Evolutionary conservation across 106 monocot genomes (phyloP).

Genomic region (Dendrobium chrysotoxum): DNA sequence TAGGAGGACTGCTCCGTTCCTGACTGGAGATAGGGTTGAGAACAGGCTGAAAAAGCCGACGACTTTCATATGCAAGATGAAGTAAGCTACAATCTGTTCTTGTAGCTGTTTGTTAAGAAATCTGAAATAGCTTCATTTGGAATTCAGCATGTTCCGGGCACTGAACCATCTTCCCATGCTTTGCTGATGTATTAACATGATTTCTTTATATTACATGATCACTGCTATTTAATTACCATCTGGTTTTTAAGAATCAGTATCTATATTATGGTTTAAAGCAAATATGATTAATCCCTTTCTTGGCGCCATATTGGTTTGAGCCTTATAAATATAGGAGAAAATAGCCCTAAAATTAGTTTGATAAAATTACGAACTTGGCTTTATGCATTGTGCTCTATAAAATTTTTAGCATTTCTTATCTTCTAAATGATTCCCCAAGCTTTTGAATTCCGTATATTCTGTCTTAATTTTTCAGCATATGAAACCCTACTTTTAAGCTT

Average conservation of each 20-base stretch:
- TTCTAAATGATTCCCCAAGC: background rate
- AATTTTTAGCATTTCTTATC: background rate
- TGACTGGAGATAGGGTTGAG: slow-evolving; percentile 62
- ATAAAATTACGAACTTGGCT: background rate
- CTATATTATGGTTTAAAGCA: background rate
- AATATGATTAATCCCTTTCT: background rate
- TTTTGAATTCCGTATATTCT: background rate
- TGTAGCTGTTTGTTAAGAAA: background rate
- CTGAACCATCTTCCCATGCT: background rate
- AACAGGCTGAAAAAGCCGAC: slow-evolving; percentile 92
- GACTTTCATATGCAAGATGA: slow-evolving; percentile 90
- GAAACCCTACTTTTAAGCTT: background rate
- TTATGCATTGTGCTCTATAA: background rate
- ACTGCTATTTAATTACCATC: background rate
- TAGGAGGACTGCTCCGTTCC: slow-evolving; percentile 29
- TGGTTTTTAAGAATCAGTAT: background rate
- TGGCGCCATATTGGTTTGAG: background rate
- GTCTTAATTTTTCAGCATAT: background rate
- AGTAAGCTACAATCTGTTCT: slow-evolving; percentile 33
- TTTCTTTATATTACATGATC: background rate
- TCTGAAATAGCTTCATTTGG: background rate
- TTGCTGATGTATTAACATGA: background rate
- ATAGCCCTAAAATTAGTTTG: background rate
- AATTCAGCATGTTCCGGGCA: background rate
- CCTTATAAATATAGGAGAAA: background rate